phyloP scores from a whole-genome alignment of 345 rosid species.

The Camelina sativa region DNA sequence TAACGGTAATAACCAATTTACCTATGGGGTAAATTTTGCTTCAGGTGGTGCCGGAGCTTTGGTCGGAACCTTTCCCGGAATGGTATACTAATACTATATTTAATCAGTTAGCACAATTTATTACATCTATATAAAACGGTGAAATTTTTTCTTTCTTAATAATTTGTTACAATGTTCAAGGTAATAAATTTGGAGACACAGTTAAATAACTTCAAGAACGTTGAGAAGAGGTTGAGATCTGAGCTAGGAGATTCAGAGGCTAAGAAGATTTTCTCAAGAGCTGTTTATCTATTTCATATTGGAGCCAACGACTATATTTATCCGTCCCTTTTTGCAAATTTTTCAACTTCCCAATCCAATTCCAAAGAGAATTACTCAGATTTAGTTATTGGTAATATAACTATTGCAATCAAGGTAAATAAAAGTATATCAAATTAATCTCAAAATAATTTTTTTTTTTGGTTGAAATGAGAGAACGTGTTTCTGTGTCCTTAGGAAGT shows the following conservation, averaged over 20 bases:
- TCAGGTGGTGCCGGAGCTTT: conserved; percentile 18
- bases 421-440: not conserved
- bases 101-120: not conserved
- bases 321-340: conserved; percentile 42
- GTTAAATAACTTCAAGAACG: conserved; percentile 45
- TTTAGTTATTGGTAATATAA: conserved; percentile 48
- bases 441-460: not conserved
- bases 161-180: conserved; percentile 8
- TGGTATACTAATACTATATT: not conserved
- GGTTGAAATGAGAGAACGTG: not conserved
- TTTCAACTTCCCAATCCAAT: conserved; percentile 26
- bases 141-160: not conserved
- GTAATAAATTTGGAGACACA: conserved; percentile 50
- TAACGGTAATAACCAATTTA: conserved; percentile 9
- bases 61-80: not conserved
- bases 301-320: conserved; percentile 48
- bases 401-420: conserved; percentile 44
- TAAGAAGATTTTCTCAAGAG: conserved; percentile 42
- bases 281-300: conserved; percentile 48
- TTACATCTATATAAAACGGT: not conserved
- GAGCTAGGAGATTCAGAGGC: conserved; percentile 46
- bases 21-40: conserved; percentile 12
- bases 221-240: conserved; percentile 38
- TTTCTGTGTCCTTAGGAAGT: conserved; percentile 44
- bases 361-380: conserved; percentile 32